phyloP scores from a whole-genome alignment of 2,329 filamentous ascomycete genomes.

The Pseudopyricularia javanii region DNA sequence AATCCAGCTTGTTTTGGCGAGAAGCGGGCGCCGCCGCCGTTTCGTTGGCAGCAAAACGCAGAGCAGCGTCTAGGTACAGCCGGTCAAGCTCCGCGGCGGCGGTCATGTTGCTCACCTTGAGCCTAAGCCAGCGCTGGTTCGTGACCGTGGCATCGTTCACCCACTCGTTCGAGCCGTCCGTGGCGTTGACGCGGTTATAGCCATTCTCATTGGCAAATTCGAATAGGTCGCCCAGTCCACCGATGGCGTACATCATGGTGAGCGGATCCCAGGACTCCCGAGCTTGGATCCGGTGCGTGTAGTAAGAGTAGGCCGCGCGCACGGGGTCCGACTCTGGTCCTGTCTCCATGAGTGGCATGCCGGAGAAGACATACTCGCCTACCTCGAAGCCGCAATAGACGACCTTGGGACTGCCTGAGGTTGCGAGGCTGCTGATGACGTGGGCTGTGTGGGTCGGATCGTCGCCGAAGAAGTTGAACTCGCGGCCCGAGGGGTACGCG shows the following conservation, averaged over 20 bases:
- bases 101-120: conserved; percentile 8
- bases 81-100: not conserved
- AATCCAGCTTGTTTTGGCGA: not conserved
- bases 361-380: conserved; percentile 26
- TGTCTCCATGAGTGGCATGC: conserved; percentile 18
- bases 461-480: conserved; percentile 35
- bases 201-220: conserved; percentile 23
- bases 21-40: not conserved
- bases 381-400: conserved; percentile 31
- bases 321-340: conserved; percentile 21
- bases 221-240: conserved; percentile 21
- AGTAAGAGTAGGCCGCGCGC: conserved; percentile 24
- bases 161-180: conserved; percentile 30
- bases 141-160: conserved; percentile 19
- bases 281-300: conserved; percentile 13
- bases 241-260: conserved; percentile 24
- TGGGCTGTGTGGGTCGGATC: conserved; percentile 23
- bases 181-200: conserved; percentile 23
- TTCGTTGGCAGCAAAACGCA: not conserved
- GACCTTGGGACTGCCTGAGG: conserved; percentile 10
- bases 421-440: conserved; percentile 32
- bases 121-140: conserved; percentile 26
- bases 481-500: conserved; percentile 29
- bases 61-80: not conserved
- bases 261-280: conserved; percentile 29